Conservation (phyloP, 768 basidiomycete genomes). For the Asterophora parasitica region DNA sequence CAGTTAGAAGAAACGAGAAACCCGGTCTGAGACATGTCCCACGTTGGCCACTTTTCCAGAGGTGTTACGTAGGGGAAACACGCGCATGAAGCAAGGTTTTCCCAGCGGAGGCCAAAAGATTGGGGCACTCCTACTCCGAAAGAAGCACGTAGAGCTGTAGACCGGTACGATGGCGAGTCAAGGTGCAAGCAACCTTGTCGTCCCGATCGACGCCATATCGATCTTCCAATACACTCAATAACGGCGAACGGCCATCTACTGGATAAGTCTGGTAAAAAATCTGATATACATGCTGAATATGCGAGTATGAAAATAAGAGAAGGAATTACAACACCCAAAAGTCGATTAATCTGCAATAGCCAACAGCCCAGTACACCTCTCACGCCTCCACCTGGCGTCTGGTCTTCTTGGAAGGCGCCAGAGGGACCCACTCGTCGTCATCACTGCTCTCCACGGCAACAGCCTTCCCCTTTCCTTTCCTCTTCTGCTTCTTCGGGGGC, state of each 20-base stretch:
- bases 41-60: slow-evolving; percentile 32
- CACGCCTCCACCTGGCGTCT: slow-evolving; percentile 12
- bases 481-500: slow-evolving; percentile 31
- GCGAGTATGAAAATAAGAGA: slow-evolving; percentile 2
- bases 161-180: no score
- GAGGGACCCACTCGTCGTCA: slow-evolving; percentile 28
- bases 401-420: slow-evolving; percentile 21
- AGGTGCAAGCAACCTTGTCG: no score
- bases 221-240: no score
- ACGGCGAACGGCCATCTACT: no score
- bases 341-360: slow-evolving; percentile 1
- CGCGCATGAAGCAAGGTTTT: slow-evolving; percentile 2
- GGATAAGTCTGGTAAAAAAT: slow-evolving; percentile 4
- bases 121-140: slow-evolving; percentile 3
- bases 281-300: not conserved
- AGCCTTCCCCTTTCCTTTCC: slow-evolving; percentile 15
- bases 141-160: no score
- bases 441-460: slow-evolving; percentile 22
- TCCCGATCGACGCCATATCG: no score
- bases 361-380: not conserved
- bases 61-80: slow-evolving; percentile 16
- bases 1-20: slow-evolving; percentile 53
- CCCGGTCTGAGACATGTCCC: slow-evolving; percentile 48
- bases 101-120: slow-evolving; percentile 6
- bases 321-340: slow-evolving; percentile 3